Evolutionary conservation across 805 yeast genomes (phyloP), one percentile per base, ranked within the genome.

Genomic region (Jamesozyma hellenica): DNA sequence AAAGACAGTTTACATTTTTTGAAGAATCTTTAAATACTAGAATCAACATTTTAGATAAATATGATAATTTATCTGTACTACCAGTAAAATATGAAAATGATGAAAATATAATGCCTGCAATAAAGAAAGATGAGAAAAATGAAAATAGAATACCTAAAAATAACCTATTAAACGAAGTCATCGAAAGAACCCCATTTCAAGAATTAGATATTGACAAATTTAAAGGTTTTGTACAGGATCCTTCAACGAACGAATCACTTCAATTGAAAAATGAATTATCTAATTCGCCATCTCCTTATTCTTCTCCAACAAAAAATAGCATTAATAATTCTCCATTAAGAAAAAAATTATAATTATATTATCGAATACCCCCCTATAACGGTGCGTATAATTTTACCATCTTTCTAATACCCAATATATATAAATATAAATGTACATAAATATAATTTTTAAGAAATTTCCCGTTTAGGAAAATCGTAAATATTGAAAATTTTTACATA

Each of bases 11-110:
- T 39, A 29, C 42, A 10, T 41, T 54, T 18, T 51, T 44, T 34
- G 59, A 53, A 40, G 59, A 54, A 35, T 40, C 51, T 2, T 38
- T 42, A 19, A 45, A 42, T 8, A 47, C 49, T 19, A 44, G 57
- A 28, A 41, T 43, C 5, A 36, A 42, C 3, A 36, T 39, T 15
- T 30, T 51, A 12, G 42, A 46, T 32, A 34, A 40, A 25, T 53
- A 51, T 29, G 47, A 34, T 21, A 21, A 21, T 6, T 21, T 21
- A 21, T 6, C 5, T 6, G 8, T 6, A 21, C 8, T 8, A 21
- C 5, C 23, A 6, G 8, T 6, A 21, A 21, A 21, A 21, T 5
- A 21, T 21, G 8, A 16, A 11, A 18, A 31, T 31, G 47, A 33
- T 34, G 17, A 18, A 18, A 34, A 34, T n/a, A 4, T 18, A 9